Evolutionary conservation across 257 asterid genomes (phyloP).

Genomic region (Solanum appendiculatum): DNA sequence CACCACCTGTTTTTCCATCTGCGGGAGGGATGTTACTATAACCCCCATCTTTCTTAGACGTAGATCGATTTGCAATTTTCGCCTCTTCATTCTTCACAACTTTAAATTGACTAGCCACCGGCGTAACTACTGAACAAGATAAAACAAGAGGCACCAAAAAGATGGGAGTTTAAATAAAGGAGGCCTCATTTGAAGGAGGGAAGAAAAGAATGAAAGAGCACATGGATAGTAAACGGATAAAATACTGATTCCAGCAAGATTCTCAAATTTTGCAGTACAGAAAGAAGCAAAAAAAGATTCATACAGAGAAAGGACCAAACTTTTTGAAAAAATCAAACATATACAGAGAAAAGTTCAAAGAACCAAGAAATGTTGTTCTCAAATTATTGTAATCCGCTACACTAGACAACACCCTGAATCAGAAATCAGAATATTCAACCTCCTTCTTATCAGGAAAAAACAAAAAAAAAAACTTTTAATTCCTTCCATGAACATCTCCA

Average conservation of each 20-base stretch:
- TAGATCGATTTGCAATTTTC: constrained; percentile 17
- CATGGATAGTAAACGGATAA: background rate
- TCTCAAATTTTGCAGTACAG: background rate
- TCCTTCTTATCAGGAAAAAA: background rate
- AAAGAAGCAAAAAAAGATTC: background rate
- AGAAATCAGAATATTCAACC: background rate
- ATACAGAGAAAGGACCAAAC: background rate
- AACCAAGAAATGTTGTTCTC: background rate
- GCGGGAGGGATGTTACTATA: background rate
- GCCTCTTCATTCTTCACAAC: constrained; percentile 28
- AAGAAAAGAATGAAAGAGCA: background rate
- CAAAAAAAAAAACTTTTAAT: background rate
- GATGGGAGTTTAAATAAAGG: background rate
- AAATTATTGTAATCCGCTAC: constrained; percentile 2
- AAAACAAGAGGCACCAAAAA: constrained; percentile 5
- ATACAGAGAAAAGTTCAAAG: background rate
- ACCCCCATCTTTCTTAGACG: constrained; percentile 3
- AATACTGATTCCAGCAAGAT: background rate
- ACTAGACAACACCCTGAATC: background rate
- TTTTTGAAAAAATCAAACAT: background rate
- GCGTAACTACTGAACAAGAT: constrained; percentile 18
- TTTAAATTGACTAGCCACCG: constrained; percentile 16
- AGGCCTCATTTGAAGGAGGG: background rate
- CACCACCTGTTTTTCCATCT: constrained; percentile 7
- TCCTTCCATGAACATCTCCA: background rate